Evolutionary conservation across 495 filamentous ascomycete genomes (phyloP).

Genomic region (Glonium stellatum): DNA sequence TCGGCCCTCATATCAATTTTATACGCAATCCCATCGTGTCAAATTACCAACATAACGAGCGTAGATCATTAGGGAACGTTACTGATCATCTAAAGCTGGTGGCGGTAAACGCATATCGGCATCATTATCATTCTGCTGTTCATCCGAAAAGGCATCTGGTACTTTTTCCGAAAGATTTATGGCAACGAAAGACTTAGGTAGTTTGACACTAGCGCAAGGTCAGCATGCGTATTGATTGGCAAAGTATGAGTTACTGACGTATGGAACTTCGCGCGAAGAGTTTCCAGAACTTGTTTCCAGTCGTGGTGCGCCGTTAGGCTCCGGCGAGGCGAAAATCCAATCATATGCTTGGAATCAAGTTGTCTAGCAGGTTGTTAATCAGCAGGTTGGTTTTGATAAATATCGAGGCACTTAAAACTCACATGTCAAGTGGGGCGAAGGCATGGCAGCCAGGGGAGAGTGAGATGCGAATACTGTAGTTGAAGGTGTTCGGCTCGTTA

Average conservation of each 20-base stretch:
- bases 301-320: constrained; percentile 87
- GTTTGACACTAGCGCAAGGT: constrained; percentile 60
- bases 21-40: too few species aligned
- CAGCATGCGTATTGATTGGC: not conserved
- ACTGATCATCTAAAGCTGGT: not conserved
- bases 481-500: constrained; percentile 59
- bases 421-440: constrained; percentile 86
- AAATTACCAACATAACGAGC: too few species aligned
- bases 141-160: constrained; percentile 29
- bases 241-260: constrained; percentile 52
- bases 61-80: too few species aligned
- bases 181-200: constrained; percentile 88
- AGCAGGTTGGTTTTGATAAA: not conserved
- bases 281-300: constrained; percentile 94
- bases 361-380: constrained; percentile 39
- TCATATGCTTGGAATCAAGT: constrained; percentile 89
- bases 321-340: constrained; percentile 80
- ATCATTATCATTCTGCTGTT: not conserved
- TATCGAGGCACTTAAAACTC: constrained; percentile 3
- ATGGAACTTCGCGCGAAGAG: constrained; percentile 86
- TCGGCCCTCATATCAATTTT: too few species aligned
- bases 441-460: constrained; percentile 94
- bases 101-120: constrained; percentile 2
- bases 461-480: constrained; percentile 91
- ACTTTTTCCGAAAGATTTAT: constrained; percentile 77